Evolutionary conservation across 805 yeast species (phyloP).

Genomic region (Spathaspora arborariae): DNA sequence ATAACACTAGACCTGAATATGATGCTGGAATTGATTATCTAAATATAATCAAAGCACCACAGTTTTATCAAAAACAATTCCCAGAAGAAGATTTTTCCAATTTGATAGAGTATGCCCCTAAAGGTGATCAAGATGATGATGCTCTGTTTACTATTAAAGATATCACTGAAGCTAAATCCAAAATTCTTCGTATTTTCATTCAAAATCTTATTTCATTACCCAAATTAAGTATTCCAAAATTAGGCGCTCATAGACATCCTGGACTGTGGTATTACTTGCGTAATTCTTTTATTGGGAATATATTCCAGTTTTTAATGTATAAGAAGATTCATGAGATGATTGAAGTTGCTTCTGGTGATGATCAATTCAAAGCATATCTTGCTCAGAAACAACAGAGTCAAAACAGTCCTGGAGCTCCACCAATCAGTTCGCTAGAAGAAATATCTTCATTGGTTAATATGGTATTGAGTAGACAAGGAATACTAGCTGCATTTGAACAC

Average conservation of each 20-base stretch:
- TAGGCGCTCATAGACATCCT: conserved; percentile 36
- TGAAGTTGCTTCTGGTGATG: conserved; percentile 11
- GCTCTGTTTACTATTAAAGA: conserved; percentile 15
- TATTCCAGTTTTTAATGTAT: conserved; percentile 26
- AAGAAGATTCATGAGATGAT: conserved; percentile 24
- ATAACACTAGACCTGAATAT: conserved; percentile 4
- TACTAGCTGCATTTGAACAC: conserved; percentile 22
- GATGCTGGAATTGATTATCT: conserved; percentile 16
- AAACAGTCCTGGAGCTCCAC: background rate
- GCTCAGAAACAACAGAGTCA: background rate
- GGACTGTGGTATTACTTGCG: conserved; percentile 39
- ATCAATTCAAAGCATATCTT: conserved; percentile 7
- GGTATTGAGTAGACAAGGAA: conserved; percentile 14
- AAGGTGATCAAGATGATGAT: conserved; percentile 12
- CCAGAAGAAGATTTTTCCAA: conserved; percentile 31
- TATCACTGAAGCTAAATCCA: conserved; percentile 19
- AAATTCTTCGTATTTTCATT: conserved; percentile 25
- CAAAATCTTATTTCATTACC: conserved; percentile 26
- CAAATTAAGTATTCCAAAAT: conserved; percentile 31
- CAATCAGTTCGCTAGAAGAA: conserved; percentile 2
- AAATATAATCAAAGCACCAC: conserved; percentile 23
- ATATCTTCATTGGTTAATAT: conserved; percentile 8
- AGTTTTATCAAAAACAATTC: conserved; percentile 22
- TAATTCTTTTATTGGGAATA: conserved; percentile 27
- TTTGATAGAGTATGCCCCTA: conserved; percentile 16